A percentile compares a stretch with the other conserved stretches of the same genome.
These are phyloP conservation scores for Aulographum hederae DNA, from an alignment of 2,329 filamentous ascomycete species.

Conservation along the genomic window DNA sequence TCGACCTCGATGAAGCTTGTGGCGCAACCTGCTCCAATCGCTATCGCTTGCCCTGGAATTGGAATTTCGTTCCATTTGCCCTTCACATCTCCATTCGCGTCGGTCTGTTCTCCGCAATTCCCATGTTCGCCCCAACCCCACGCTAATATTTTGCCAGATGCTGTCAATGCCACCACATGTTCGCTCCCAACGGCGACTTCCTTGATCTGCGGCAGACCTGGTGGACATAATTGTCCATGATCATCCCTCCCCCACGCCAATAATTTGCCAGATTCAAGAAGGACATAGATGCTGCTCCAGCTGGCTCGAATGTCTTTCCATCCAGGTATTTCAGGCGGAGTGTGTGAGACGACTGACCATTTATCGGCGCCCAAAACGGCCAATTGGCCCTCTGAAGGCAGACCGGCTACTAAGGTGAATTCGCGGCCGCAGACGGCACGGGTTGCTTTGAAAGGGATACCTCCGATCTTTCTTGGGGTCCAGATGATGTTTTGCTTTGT, in stretches of 20 bases:
- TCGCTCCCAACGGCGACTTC: constrained; percentile 75
- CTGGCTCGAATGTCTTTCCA: constrained; percentile 59
- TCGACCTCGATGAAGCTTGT: constrained; percentile 56
- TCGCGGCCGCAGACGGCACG: constrained; percentile 66
- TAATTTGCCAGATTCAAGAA: constrained; percentile 41
- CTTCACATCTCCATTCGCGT: constrained; percentile 47
- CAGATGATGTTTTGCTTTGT: constrained; percentile 27
- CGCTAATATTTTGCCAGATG: constrained; percentile 47
- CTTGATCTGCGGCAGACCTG: constrained; percentile 36
- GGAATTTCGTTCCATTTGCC: constrained; percentile 50
- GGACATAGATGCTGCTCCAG: constrained; percentile 66
- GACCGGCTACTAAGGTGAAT: constrained; percentile 56
- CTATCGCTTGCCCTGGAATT: constrained; percentile 32
- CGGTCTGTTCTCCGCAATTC: constrained; percentile 61
- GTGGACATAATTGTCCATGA: constrained; percentile 60
- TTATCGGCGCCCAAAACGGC: constrained; percentile 58
- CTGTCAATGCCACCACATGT: constrained; percentile 59
- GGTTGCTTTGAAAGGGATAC: constrained; percentile 41
- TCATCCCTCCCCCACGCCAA: constrained; percentile 70
- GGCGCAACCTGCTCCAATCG: constrained; percentile 71
- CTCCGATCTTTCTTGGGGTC: constrained; percentile 41
- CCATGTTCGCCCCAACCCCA: constrained; percentile 99
- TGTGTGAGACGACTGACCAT: constrained; percentile 42
- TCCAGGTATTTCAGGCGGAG: constrained; percentile 31
- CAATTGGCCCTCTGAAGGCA: constrained; percentile 37